These are phyloP conservation scores for Fusarium sp. DNA, from an alignment of 2,329 filamentous ascomycete genomes.

Conservation along the genomic window DNA sequence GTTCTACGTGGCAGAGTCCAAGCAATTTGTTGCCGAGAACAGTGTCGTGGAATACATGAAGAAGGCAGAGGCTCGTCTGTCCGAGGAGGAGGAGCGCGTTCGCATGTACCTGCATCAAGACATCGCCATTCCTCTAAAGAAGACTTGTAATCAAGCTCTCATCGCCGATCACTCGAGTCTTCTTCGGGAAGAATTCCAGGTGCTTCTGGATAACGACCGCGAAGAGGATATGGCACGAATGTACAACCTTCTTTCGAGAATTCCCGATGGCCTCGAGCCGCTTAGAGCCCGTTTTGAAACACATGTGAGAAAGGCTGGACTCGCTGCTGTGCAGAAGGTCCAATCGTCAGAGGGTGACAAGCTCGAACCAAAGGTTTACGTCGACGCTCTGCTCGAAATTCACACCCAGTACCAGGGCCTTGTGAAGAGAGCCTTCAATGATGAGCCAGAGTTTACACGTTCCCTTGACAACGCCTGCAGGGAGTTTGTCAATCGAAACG, in stretches of 20 bases:
- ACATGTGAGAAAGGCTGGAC: conserved; percentile 89
- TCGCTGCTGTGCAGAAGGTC: conserved; percentile 89
- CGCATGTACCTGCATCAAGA: conserved; percentile 90
- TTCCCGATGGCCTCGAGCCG: conserved; percentile 90
- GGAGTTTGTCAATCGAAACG: conserved; percentile 98
- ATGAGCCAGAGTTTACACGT: conserved; percentile 95
- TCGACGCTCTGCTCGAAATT: conserved; percentile 92
- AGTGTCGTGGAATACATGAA: conserved; percentile 99
- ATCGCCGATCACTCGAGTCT: conserved; percentile 87
- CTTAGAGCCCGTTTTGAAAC: conserved; percentile 87
- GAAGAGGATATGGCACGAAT: conserved; percentile 96
- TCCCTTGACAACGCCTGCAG: conserved; percentile 96
- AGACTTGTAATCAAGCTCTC: conserved; percentile 85
- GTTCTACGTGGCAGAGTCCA: conserved; percentile 93
- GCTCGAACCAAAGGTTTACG: conserved; percentile 95
- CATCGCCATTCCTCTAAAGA: conserved; percentile 84
- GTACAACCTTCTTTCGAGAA: conserved; percentile 90
- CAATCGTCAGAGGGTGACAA: conserved; percentile 84
- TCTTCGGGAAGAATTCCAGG: conserved; percentile 95
- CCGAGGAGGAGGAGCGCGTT: conserved; percentile 94
- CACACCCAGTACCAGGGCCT: conserved; percentile 92
- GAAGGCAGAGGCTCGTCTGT: conserved; percentile 88
- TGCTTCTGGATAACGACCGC: conserved; percentile 90
- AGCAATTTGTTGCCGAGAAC: conserved; percentile 94
- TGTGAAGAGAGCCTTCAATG: conserved; percentile 90